Base-by-base conservation (phyloP, 495 filamentous ascomycete genomes). In the Aspergillus ellipticus region DNA sequence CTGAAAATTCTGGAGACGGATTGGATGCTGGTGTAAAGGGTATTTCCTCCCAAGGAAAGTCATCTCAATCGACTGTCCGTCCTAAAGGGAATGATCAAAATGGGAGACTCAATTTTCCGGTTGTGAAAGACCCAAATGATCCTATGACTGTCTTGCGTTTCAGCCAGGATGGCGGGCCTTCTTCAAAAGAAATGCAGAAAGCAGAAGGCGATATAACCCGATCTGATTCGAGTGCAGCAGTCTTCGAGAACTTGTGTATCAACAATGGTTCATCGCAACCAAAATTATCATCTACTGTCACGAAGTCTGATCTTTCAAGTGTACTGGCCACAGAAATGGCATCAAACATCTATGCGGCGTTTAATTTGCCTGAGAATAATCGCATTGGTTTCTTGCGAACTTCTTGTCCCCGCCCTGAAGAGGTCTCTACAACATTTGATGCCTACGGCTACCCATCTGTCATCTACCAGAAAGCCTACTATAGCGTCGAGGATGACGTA, bases 391-490 rank as follows among this genome's bases (percentile, higher is more conserved):
- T 65, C 48, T 67, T 70, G 42, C 66, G 56, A 33, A 53, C 48
- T 19, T 31, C 66, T 0, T 63, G 68, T 33, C 75, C 74, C 8
- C 55, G 53, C 3, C 45, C 65, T n/a, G 61, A 37, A 0, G 69
- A 75, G 11, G 62, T 73, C 10, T 49, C 42, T 5, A 61, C 65
- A 26, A 74, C 67, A 3, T 55, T 76, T 11, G 42, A 63, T 56
- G 53, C 64, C n/a, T 59, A 68, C 53, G 72, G 65, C 16, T 67
- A 74, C 10, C 79, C 79, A 57, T 71, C 77, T 42, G 77, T 89
- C 20, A 79, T 96, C 45, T 95, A 97, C 58, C 89, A 90, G 65
- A 87, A 92, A 63, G 85, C 92, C 15, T 92, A 86, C 61, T 97
- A 96, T 63, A 88, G 90, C 57, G 77, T 90, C n/a, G 89, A 93